phyloP scores from a whole-genome alignment of 2,329 filamentous ascomycete genomes.

The Venturia carpophila region DNA sequence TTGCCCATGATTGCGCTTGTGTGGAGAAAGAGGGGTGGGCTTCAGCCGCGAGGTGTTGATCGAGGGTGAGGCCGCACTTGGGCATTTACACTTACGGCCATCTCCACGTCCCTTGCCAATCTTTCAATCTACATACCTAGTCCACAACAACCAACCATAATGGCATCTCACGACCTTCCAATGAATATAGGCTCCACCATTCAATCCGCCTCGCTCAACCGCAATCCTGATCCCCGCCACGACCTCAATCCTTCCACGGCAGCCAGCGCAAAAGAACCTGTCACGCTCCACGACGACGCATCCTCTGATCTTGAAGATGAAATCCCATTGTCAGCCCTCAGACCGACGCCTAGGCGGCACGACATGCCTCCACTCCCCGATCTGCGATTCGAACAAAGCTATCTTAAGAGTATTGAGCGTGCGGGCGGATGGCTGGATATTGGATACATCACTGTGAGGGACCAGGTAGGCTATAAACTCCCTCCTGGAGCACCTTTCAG shows the following conservation, averaged over 20 bases:
- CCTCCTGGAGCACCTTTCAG: background rate
- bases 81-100: background rate
- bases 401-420: slow-evolving; percentile 76
- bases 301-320: slow-evolving; percentile 52
- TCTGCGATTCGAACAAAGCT: slow-evolving; percentile 95
- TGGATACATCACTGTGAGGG: slow-evolving; percentile 73
- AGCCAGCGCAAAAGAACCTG: slow-evolving; percentile 56
- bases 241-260: slow-evolving; percentile 76
- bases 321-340: slow-evolving; percentile 59
- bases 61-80: background rate
- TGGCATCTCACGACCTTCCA: slow-evolving; percentile 7
- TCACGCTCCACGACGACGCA: slow-evolving; percentile 26
- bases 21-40: slow-evolving; percentile 16
- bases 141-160: background rate
- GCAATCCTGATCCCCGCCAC: slow-evolving; percentile 59
- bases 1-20: slow-evolving; percentile 42
- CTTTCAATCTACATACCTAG: background rate
- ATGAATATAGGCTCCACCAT: slow-evolving; percentile 68
- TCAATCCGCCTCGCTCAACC: slow-evolving; percentile 72
- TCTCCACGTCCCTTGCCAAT: background rate
- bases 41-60: slow-evolving; percentile 13
- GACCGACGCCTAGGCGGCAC: slow-evolving; percentile 44
- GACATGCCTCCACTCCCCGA: slow-evolving; percentile 66
- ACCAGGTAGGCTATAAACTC: slow-evolving; percentile 57
- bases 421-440: slow-evolving; percentile 75